A percentile compares a stretch with the other conserved stretches of the same genome.
phyloP scores from a whole-genome alignment of 2,329 filamentous ascomycete species.

The Apiospora sp. region DNA sequence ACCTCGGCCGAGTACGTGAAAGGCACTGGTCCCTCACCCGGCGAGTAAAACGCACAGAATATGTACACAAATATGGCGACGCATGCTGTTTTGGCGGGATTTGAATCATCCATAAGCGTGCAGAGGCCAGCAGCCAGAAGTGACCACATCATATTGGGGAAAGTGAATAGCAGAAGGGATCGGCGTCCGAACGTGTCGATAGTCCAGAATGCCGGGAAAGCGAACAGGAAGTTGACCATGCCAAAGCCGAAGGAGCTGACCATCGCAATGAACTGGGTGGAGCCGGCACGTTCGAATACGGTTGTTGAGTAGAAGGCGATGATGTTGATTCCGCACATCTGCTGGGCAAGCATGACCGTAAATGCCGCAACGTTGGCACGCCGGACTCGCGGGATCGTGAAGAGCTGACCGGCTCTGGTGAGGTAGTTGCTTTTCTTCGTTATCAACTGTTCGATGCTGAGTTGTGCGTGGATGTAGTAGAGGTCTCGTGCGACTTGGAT shows the following conservation, averaged over 20 bases:
- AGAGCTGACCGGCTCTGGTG: constrained; percentile 69
- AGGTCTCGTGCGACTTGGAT: constrained; percentile 68
- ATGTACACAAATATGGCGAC: constrained; percentile 68
- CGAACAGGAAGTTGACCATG: constrained; percentile 69
- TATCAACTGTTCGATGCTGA: constrained; percentile 65
- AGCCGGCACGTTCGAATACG: constrained; percentile 66
- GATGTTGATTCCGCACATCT: constrained; percentile 63
- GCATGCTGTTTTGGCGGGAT: constrained; percentile 46
- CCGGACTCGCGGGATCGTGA: constrained; percentile 73
- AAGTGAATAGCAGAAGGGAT: constrained; percentile 70
- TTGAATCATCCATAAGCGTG: constrained; percentile 53
- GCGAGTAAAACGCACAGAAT: constrained; percentile 68
- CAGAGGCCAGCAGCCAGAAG: constrained; percentile 69
- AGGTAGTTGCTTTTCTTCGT: constrained; percentile 63
- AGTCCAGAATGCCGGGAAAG: constrained; percentile 69
- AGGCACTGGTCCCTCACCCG: constrained; percentile 72
- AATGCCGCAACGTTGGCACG: constrained; percentile 79
- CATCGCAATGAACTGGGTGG: constrained; percentile 61
- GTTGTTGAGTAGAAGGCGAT: constrained; percentile 69
- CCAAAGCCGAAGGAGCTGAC: constrained; percentile 72
- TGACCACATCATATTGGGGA: constrained; percentile 73
- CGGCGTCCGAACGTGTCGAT: constrained; percentile 74
- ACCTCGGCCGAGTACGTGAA: constrained; percentile 75
- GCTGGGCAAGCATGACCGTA: constrained; percentile 81
- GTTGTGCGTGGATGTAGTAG: constrained; percentile 70